A percentile compares a stretch with the other conserved stretches of the same genome.
phyloP scores from a whole-genome alignment of 192 early-diverging fungal species.

The Backusella tarrabulga region DNA sequence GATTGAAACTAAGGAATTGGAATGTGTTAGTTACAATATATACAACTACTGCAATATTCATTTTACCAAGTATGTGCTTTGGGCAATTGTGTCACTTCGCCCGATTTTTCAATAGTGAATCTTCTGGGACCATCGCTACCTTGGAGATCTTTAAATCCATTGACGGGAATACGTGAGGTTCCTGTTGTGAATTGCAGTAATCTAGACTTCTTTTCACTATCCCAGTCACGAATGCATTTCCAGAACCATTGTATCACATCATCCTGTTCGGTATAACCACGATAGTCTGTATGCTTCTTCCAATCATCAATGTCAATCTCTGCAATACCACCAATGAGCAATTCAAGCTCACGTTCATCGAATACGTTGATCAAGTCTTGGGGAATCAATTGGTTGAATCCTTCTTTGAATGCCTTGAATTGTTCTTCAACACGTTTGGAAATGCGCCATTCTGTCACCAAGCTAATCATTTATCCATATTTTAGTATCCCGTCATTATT shows the following conservation, averaged over 20 bases:
- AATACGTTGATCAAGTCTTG: slow-evolving; percentile 93
- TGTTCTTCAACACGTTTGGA: slow-evolving; percentile 92
- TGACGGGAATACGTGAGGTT: slow-evolving; percentile 96
- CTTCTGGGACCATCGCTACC: slow-evolving; percentile 93
- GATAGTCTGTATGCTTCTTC: slow-evolving; percentile 98
- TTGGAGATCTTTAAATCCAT: slow-evolving; percentile 98
- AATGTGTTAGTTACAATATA: neutral
- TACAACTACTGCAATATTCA: neutral
- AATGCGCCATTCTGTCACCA: slow-evolving; percentile 88
- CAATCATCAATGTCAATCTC: slow-evolving; percentile 98
- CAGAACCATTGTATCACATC: slow-evolving; percentile 97
- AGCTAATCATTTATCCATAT: slow-evolving; percentile 16
- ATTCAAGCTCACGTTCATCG: slow-evolving; percentile 96
- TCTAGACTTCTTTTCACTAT: slow-evolving; percentile 91
- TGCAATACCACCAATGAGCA: slow-evolving; percentile 94
- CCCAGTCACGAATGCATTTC: slow-evolving; percentile 86
- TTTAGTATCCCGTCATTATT: too few species aligned
- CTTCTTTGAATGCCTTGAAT: slow-evolving; percentile 91
- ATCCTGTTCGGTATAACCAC: slow-evolving; percentile 97
- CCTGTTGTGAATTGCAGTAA: slow-evolving; percentile 97
- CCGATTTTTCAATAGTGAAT: slow-evolving; percentile 95
- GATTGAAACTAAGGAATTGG: slow-evolving; percentile 74
- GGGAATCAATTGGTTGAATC: slow-evolving; percentile 96
- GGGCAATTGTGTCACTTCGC: slow-evolving; percentile 81
- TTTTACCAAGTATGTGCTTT: slow-evolving; percentile 91